phyloP scores from a whole-genome alignment of 495 filamentous ascomycete species.

The Talaromyces trachyspermus region DNA sequence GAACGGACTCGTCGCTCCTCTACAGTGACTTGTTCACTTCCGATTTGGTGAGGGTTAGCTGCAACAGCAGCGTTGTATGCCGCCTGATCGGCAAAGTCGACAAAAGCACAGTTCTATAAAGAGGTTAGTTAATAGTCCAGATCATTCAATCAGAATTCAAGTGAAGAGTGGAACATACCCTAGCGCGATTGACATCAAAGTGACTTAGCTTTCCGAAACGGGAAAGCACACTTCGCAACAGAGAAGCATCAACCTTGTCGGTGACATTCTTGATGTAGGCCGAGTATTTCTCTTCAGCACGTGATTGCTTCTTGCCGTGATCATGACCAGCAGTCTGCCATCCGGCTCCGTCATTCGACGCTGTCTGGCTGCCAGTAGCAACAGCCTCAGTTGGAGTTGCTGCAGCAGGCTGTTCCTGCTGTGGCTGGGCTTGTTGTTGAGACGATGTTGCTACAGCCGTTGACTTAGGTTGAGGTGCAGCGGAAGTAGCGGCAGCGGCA shows the following conservation, averaged over 20 bases:
- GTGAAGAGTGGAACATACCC: constrained; percentile 52
- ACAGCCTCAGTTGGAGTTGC: constrained; percentile 28
- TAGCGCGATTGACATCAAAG: constrained; percentile 81
- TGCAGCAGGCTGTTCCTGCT: constrained; percentile 31
- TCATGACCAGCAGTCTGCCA: constrained; percentile 77
- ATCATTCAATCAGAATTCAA: neutral
- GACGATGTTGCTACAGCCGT: constrained; percentile 27
- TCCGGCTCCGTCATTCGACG: constrained; percentile 41
- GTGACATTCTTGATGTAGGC: constrained; percentile 93
- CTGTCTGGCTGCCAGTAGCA: constrained; percentile 36
- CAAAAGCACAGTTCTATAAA: constrained; percentile 85
- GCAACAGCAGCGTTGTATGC: constrained; percentile 74
- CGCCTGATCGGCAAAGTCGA: constrained; percentile 76
- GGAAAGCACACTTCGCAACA: constrained; percentile 56
- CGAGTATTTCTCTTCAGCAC: constrained; percentile 55
- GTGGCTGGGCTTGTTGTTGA: constrained; percentile 27
- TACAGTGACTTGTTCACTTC: constrained; percentile 70
- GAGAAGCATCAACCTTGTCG: constrained; percentile 65
- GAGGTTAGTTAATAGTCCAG: neutral
- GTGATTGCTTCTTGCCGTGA: constrained; percentile 72
- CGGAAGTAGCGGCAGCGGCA: constrained; percentile 26
- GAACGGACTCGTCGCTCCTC: constrained; percentile 82
- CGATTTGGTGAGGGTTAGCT: constrained; percentile 80
- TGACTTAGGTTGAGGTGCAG: constrained; percentile 22
- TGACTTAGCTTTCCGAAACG: constrained; percentile 74